Conservation (phyloP, 345 rosid genomes). For the Psidium guajava region DNA sequence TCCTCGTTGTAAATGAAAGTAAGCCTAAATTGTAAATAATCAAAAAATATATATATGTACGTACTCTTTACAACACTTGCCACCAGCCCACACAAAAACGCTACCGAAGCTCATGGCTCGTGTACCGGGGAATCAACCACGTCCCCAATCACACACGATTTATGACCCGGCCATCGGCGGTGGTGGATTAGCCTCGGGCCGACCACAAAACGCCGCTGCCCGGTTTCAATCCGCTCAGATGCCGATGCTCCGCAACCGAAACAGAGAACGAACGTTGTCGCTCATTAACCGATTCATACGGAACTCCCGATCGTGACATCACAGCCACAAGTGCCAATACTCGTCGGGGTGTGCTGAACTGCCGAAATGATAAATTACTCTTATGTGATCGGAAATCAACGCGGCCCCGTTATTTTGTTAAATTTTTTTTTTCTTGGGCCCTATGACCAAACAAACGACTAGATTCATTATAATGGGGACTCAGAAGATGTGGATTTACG, state of each 20-base stretch:
- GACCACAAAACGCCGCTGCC: neutral
- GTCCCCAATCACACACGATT: neutral
- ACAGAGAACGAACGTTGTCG: neutral
- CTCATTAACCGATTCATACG: too few relatives aligned
- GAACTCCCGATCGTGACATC: neutral
- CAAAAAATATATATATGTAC: neutral
- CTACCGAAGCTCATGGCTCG: too few relatives aligned
- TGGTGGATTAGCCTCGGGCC: neutral
- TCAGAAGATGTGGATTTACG: neutral
- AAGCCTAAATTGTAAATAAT: neutral
- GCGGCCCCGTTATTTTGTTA: too few relatives aligned
- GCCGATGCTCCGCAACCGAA: neutral
- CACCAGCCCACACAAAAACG: neutral
- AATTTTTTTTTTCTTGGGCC: neutral
- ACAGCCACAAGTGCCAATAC: too few relatives aligned
- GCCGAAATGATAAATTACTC: too few relatives aligned
- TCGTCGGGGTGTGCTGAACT: fast-evolving
- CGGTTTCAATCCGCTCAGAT: neutral
- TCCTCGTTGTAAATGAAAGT: neutral
- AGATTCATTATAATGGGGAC: neutral
- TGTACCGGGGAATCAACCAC: neutral
- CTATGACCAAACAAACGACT: neutral
- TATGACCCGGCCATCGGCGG: too few relatives aligned
- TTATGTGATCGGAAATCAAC: too few relatives aligned
- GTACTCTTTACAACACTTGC: neutral